Base-by-base conservation (phyloP, 768 basidiomycete genomes). In the Pisolithus microcarpus region DNA sequence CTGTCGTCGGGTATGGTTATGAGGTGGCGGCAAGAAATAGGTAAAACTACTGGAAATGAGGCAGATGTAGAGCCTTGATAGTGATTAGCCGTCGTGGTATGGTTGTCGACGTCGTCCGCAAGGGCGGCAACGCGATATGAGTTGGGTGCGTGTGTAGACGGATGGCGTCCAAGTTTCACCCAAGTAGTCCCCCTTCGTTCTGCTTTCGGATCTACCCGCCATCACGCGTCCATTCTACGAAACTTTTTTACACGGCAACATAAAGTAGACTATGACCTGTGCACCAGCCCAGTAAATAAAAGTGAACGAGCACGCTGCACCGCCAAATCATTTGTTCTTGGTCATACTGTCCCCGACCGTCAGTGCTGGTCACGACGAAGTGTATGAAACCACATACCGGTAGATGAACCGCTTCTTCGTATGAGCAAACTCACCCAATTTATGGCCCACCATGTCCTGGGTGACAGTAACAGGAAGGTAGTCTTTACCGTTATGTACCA, bases 381-480 rank as follows among this genome's bases (percentile, higher is more conserved):
- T 15, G 11, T 11, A 39, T 21, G 9, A 45, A 54, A 50, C 43
- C 37, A 82, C 89, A 64, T 64, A 92, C 92, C 81, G 87, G 73
- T 84, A 92, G 30, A 74, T 79, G 67, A 93, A 94, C 49, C 79
- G 80, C 68, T 91, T 93, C 72, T 86, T 84, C 34, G 94, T 97
- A 58, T 84, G 80, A 38, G 91, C 73, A 67, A 98, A 97, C 74
- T 97, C 93, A 48, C 95, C 95, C 48, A 98, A 70, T 67, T 99
- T 99, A 67, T 99, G 94, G 0, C 95, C 95, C 1, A 99, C 91
- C 95, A 98, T 98, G 67, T 97, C 95, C 65, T 94, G 91, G 4
- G 89, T 92, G 56, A 99, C 77, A 40, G 76, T 69, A 38, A 99
- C 85, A 0, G 93, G 93, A 5, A 85, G 52, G 66, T 91, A 95